Base-by-base conservation (phyloP, 2,329 filamentous ascomycete species). In the Trichoderma sp. region DNA sequence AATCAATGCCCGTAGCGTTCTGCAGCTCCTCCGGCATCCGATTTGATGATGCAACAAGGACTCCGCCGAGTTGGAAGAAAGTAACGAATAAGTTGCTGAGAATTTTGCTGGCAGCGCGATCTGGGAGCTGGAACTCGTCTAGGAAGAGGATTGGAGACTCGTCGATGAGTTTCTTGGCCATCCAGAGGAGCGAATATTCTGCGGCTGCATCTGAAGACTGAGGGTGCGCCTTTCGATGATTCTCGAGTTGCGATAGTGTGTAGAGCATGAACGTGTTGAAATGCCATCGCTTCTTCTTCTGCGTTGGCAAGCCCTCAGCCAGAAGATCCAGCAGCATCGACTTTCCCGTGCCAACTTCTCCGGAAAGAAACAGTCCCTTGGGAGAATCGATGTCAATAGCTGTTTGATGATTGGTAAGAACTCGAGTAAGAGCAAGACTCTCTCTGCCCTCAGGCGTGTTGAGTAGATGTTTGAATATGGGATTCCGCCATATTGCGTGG, bases 221-320 rank as follows among this genome's bases (percentile, higher is more conserved):
- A 2, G 79, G 77, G 1, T 81, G 79, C 5, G 82, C 79, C 75
- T 85, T 86, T 79, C 94, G 87, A 62, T 93, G 88, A 14, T 88
- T 85, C 79, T 96, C 94, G 1, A 97, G 86, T 68, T 92, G 91
- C 1, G 93, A 92, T 64, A 95, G 88, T 0, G 91, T 91, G 78
- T 95, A 92, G 9, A 96, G 86, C 93, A 97, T 97, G 80, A 97
- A 97, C 0, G 93, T 95, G 81, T 94, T 95, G 84, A 95, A 97
- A 81, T 96, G 94, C 91, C 93, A 95, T 76, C 93, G 87, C 79
- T 89, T 87, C 85, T 96, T 96, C 80, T 91, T 92, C 62, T 88
- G 86, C 18, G 91, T 95, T 1, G 94, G 94, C 4, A 97, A 84
- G 68, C 92, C 93, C 69, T 95, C 92, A 16, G 93, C 93, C n/a